Evolutionary conservation across 176 grass and related monocot genomes (phyloP).

Genomic region (Pharus latifolius): DNA sequence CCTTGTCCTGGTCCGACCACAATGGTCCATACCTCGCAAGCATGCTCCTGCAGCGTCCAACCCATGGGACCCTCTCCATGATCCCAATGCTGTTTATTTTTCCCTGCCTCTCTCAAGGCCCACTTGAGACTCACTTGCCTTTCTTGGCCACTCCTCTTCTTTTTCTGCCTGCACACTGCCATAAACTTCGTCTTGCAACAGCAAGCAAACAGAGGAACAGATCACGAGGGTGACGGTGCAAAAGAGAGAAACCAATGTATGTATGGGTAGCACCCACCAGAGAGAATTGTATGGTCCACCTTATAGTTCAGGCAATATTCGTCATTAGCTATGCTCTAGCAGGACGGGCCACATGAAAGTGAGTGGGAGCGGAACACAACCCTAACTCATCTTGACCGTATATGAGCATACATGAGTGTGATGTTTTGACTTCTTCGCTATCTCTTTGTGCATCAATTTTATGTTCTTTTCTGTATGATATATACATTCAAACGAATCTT

Average conservation of each 20-base stretch:
- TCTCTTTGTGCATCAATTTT: no score
- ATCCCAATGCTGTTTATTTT: neutral
- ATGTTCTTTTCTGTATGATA: no score
- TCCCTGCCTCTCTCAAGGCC: neutral
- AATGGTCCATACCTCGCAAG: neutral
- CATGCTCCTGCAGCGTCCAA: neutral
- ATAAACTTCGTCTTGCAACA: conserved; percentile 15
- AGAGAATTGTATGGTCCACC: neutral
- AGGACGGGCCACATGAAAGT: no score
- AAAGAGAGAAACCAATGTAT: neutral
- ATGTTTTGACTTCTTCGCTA: no score
- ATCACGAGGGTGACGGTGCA: conserved; percentile 15
- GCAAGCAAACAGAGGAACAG: neutral
- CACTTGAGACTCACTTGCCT: neutral
- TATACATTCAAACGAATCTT: no score
- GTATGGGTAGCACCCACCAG: neutral
- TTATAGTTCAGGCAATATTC: neutral
- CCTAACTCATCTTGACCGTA: no score
- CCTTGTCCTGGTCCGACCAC: conserved; percentile 10
- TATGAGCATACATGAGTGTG: no score
- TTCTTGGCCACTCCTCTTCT: neutral
- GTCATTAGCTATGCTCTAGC: neutral
- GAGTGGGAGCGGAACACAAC: no score
- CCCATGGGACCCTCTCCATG: conserved; percentile 1
- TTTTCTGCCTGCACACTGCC: neutral